Conservation (phyloP, 495 filamentous ascomycete species). For the Ramalina peruviana region DNA sequence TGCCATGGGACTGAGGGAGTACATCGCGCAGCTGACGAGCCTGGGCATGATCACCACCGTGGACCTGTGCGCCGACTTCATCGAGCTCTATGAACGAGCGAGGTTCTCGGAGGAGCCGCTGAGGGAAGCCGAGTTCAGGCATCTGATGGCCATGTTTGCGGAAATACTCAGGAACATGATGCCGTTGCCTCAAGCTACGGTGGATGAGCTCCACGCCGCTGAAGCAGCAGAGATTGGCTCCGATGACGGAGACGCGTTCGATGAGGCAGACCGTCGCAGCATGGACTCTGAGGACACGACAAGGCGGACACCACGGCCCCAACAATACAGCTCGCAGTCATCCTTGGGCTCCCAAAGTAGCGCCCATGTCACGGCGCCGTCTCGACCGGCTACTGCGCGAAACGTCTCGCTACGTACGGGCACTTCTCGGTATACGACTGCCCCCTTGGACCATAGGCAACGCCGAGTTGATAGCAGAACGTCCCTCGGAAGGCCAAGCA, state of each 20-base stretch:
- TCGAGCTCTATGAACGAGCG: slow-evolving; percentile 66
- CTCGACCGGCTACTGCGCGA: slow-evolving; percentile 13
- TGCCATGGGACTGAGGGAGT: slow-evolving; percentile 68
- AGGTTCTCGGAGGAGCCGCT: slow-evolving; percentile 55
- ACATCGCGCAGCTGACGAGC: slow-evolving; percentile 54
- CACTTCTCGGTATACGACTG: slow-evolving; percentile 20
- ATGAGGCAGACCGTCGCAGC: background rate
- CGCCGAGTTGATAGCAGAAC: slow-evolving; percentile 9
- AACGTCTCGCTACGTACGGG: slow-evolving; percentile 16
- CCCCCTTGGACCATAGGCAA: too few species aligned
- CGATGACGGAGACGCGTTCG: background rate
- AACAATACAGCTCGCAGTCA: background rate
- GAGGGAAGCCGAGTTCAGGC: slow-evolving; percentile 57
- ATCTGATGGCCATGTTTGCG: slow-evolving; percentile 76
- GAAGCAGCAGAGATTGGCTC: slow-evolving; percentile 11
- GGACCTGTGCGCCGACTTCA: slow-evolving; percentile 45
- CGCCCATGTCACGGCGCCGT: slow-evolving; percentile 8
- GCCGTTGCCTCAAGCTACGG: slow-evolving; percentile 36
- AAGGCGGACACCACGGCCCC: slow-evolving; percentile 7
- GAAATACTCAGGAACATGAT: slow-evolving; percentile 67
- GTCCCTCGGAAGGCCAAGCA: slow-evolving; percentile 22
- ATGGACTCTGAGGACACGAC: slow-evolving; percentile 9
- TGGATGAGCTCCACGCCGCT: slow-evolving; percentile 28
- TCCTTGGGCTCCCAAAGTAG: slow-evolving; percentile 1
- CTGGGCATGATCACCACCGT: slow-evolving; percentile 48